These are phyloP conservation scores for Caloboletus firmus DNA, from an alignment of 1,284 basidiomycete genomes.

Conservation along the genomic window DNA sequence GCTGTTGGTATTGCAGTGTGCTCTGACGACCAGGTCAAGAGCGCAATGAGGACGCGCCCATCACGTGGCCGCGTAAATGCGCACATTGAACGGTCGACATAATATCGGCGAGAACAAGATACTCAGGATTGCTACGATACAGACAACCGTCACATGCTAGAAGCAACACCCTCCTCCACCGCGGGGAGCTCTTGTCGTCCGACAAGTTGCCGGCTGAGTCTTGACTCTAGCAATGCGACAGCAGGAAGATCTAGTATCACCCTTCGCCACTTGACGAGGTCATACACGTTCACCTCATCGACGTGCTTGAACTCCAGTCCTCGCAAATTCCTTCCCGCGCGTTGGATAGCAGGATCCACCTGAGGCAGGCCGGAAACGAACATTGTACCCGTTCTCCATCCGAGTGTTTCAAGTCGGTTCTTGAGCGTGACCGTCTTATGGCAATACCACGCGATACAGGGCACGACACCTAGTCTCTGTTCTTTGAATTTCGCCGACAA, in stretches of 20 bases:
- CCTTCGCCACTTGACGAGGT: conserved; percentile 74
- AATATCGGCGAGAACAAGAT: neutral
- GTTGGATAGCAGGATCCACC: conserved; percentile 53
- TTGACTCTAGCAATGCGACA: conserved; percentile 66
- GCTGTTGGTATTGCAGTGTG: conserved; percentile 21
- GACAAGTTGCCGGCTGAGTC: conserved; percentile 38
- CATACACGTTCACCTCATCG: conserved; percentile 73
- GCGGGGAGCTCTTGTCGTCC: neutral
- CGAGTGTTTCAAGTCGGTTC: conserved; percentile 56
- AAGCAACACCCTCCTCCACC: conserved; percentile 5
- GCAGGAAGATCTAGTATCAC: conserved; percentile 71
- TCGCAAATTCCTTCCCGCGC: conserved; percentile 64
- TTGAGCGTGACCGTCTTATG: conserved; percentile 65
- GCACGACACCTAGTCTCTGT: conserved; percentile 72
- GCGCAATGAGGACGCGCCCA: conserved; percentile 24
- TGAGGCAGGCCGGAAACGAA: conserved; percentile 68
- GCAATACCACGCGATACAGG: conserved; percentile 68
- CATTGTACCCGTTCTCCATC: conserved; percentile 63
- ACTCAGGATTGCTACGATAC: neutral
- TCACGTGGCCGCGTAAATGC: conserved; percentile 33
- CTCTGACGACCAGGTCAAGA: neutral
- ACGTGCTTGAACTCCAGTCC: conserved; percentile 61
- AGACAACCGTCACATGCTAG: neutral
- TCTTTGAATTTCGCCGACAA: conserved; percentile 81
- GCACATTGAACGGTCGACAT: too few species aligned